Conservation (phyloP, 176 grass and related monocot genomes). For the Aegilops bicornis region DNA sequence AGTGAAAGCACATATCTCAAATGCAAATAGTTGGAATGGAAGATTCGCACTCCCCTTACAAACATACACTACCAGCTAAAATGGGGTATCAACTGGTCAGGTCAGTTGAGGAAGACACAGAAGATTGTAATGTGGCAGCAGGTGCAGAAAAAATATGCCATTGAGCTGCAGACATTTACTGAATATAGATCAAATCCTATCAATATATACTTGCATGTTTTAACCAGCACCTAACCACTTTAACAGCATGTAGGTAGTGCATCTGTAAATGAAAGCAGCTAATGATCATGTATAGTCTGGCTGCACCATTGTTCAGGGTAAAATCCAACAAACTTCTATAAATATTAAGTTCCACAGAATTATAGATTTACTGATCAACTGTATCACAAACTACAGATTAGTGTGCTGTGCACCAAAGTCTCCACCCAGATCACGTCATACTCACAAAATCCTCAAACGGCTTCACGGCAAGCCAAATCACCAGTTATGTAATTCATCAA, state of each 20-base stretch:
- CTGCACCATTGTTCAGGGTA: background rate
- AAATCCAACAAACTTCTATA: background rate
- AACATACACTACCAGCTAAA: constrained; percentile 41
- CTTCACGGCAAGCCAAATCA: background rate
- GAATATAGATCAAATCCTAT: background rate
- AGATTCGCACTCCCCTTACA: constrained; percentile 35
- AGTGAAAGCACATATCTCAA: constrained; percentile 24
- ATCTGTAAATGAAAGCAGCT: background rate
- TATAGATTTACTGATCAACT: background rate
- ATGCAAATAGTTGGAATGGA: constrained; percentile 37
- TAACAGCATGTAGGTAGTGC: background rate
- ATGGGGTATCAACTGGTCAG: constrained; percentile 18
- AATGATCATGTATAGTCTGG: background rate
- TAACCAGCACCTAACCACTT: background rate
- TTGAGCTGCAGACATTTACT: background rate
- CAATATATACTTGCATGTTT: background rate
- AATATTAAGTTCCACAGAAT: background rate
- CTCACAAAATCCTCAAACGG: background rate
- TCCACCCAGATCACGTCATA: background rate
- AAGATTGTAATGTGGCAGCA: constrained; percentile 19
- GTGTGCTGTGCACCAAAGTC: background rate
- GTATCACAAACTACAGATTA: background rate
- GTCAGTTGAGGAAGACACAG: constrained; percentile 22
- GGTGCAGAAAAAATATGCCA: constrained; percentile 31
- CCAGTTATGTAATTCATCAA: background rate